Evolutionary conservation across 352 stramenopile genomes (phyloP).

Genomic region (Paralagenidium karlingii): DNA sequence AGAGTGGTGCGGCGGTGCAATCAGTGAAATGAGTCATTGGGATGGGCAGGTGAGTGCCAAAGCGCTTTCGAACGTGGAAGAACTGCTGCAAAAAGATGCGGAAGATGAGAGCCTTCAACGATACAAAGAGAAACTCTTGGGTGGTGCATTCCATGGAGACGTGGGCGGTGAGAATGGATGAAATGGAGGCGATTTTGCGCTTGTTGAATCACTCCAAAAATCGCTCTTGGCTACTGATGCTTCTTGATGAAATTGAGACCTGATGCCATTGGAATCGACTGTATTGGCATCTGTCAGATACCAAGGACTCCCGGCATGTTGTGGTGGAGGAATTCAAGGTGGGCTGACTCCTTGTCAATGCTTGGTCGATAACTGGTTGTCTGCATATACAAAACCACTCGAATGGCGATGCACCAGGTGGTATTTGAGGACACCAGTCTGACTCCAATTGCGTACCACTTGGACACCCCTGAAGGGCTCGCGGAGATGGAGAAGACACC

Average conservation of each 20-base stretch:
- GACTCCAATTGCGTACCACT: slow-evolving; percentile 56
- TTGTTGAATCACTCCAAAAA: no score
- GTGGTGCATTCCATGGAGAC: slow-evolving; percentile 63
- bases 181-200: no score
- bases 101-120: slow-evolving; percentile 71
- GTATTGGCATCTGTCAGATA: slow-evolving; percentile 14
- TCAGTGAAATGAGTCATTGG: no score
- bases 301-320: slow-evolving; percentile 43
- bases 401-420: no score
- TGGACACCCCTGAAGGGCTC: slow-evolving; percentile 55
- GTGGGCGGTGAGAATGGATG: slow-evolving; percentile 54
- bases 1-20: no score
- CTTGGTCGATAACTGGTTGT: neutral
- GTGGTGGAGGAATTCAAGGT: slow-evolving; percentile 80
- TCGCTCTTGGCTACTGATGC: no score
- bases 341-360: no score
- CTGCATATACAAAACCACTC: no score
- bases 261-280: neutral
- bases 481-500: slow-evolving; percentile 58
- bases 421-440: slow-evolving; percentile 60
- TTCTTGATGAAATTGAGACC: no score
- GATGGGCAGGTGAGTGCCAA: slow-evolving; percentile 57
- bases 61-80: slow-evolving; percentile 47
- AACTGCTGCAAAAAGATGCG: slow-evolving; percentile 60
- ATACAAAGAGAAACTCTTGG: slow-evolving; percentile 81